Percentiles rank a stretch among this genome's conserved stretches.
Conservation (phyloP, 2,329 filamentous ascomycete genomes). For the Aspergillus ustus region DNA sequence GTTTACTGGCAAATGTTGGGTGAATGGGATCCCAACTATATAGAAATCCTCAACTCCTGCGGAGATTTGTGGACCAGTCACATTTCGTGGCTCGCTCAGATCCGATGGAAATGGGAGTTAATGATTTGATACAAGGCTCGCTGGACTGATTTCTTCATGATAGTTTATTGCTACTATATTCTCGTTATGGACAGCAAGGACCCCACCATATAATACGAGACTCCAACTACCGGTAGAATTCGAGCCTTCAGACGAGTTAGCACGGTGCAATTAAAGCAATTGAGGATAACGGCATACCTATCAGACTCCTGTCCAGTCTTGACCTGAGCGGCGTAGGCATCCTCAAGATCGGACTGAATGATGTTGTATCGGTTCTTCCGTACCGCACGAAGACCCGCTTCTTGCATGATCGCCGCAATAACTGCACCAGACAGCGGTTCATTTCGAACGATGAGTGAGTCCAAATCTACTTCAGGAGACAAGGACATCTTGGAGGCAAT, state of each 20-base stretch:
- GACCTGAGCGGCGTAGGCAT: conserved; percentile 95
- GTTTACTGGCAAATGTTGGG: too few species aligned
- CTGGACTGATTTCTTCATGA: conserved; percentile 31
- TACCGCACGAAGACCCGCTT: conserved; percentile 90
- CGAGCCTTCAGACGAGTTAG: conserved; percentile 70
- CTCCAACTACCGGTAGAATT: conserved; percentile 75
- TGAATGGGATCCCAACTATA: too few species aligned
- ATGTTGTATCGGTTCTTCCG: conserved; percentile 99
- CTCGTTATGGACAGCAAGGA: conserved; percentile 27
- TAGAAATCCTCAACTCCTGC: too few species aligned
- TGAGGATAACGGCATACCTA: conserved; percentile 48
- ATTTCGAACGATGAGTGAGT: conserved; percentile 94
- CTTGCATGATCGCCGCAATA: conserved; percentile 99
- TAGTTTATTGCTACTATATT: conserved; percentile 32
- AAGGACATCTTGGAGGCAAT: conserved; percentile 97
- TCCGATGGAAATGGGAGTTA: conserved; percentile 9
- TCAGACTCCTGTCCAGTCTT: conserved; percentile 76
- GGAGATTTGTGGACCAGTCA: not conserved
- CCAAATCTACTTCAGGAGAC: conserved; percentile 93
- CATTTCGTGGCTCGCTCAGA: not conserved
- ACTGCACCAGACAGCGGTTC: conserved; percentile 93
- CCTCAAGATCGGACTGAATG: conserved; percentile 94
- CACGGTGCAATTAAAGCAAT: conserved; percentile 30
- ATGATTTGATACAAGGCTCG: conserved; percentile 24
- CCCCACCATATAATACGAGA: conserved; percentile 15